Evolutionary conservation across 805 yeast genomes (phyloP).

Genomic region (Millerozyma miso): DNA sequence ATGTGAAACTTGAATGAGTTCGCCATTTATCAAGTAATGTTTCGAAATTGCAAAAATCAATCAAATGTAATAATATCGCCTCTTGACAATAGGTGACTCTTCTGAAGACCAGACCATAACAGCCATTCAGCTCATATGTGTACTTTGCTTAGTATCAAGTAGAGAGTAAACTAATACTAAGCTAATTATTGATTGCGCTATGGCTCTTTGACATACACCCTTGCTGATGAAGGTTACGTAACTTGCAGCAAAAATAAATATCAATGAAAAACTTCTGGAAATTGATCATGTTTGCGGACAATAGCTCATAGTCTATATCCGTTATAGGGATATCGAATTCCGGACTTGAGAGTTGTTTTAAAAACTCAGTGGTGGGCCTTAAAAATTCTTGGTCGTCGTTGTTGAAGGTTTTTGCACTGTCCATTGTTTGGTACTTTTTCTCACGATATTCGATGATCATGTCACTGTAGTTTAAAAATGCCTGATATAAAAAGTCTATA

Average conservation of each 20-base stretch:
- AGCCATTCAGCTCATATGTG: no score
- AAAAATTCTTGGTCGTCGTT: constrained; percentile 3
- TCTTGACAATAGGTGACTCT: no score
- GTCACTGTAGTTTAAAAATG: constrained; percentile 7
- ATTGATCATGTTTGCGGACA: constrained; percentile 6
- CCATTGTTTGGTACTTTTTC: constrained; percentile 8
- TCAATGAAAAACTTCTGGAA: constrained; percentile 9
- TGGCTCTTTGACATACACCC: no score
- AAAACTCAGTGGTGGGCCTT: constrained; percentile 2
- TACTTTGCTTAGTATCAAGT: no score
- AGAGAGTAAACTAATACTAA: no score
- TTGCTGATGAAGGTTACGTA: constrained; percentile 16
- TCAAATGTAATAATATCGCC: no score
- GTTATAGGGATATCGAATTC: neutral
- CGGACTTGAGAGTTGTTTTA: neutral
- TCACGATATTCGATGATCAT: constrained; percentile 6
- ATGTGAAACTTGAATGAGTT: no score
- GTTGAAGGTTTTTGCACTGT: constrained; percentile 3
- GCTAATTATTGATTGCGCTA: no score
- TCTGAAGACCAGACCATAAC: no score
- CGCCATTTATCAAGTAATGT: no score
- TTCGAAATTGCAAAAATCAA: no score
- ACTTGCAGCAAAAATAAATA: constrained; percentile 7
- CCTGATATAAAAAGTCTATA: constrained; percentile 13
- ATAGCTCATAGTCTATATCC: neutral